These are phyloP conservation scores for Phytomonas sp. DNA, from an alignment of 208 protist species.

Conservation along the genomic window DNA sequence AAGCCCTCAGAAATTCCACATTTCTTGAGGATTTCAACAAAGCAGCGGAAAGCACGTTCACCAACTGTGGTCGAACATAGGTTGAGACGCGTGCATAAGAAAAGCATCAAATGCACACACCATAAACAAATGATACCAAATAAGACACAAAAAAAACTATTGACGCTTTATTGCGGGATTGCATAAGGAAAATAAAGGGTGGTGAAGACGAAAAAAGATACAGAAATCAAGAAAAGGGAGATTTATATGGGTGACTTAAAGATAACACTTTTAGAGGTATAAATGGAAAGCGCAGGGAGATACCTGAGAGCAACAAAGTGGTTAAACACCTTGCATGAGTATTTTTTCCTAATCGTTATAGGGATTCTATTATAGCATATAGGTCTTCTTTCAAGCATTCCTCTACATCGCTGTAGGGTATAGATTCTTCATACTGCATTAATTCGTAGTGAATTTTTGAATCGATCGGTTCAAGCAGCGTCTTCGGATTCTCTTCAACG, in stretches of 20 bases:
- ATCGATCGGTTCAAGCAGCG: background rate
- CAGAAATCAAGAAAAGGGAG: conserved; percentile 7
- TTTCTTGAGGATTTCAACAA: background rate
- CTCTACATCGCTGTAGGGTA: conserved; percentile 42
- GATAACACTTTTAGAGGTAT: background rate
- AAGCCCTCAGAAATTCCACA: background rate
- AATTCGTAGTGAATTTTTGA: conserved; percentile 10
- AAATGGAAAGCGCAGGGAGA: background rate
- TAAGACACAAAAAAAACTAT: background rate
- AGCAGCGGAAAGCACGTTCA: background rate
- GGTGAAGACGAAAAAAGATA: conserved; percentile 3
- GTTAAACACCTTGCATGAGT: background rate
- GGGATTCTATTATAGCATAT: background rate
- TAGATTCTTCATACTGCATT: conserved; percentile 50
- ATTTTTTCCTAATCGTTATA: background rate
- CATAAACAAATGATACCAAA: background rate
- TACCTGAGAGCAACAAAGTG: conserved; percentile 1
- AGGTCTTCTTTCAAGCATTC: conserved; percentile 12
- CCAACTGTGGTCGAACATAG: background rate
- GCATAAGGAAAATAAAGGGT: background rate
- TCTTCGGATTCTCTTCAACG: background rate
- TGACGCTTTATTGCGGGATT: background rate
- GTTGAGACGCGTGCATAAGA: background rate
- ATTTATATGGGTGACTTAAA: background rate
- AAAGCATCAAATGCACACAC: background rate